phyloP scores from a whole-genome alignment of 306 rosid species.

The Pueraria montana region DNA sequence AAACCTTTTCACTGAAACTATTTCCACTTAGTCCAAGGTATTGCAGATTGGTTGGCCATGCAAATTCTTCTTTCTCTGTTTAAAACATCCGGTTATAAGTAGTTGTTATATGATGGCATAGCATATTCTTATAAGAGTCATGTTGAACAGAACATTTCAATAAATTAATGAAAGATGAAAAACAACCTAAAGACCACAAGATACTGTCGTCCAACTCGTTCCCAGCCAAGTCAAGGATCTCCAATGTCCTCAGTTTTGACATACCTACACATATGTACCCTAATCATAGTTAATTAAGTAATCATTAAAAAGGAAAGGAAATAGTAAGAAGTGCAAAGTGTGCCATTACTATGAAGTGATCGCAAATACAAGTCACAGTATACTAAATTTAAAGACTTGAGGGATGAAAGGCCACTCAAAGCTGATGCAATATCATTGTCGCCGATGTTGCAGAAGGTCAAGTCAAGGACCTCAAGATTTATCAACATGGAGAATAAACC shows the following conservation, averaged over 20 bases:
- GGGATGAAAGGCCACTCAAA: too few species aligned
- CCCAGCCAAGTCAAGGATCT: too few species aligned
- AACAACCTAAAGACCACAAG: too few species aligned
- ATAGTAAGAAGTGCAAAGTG: not conserved
- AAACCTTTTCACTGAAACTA: too few species aligned
- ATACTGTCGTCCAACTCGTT: too few species aligned
- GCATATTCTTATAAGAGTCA: not conserved
- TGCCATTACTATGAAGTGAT: slow-evolving; percentile 18
- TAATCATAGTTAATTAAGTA: not conserved
- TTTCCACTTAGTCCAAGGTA: not conserved
- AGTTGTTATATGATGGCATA: not conserved
- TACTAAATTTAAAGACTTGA: not conserved
- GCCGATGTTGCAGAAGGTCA: not conserved
- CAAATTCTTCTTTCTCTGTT: not conserved
- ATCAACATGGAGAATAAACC: not conserved
- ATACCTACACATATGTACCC: too few species aligned
- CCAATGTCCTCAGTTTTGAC: too few species aligned
- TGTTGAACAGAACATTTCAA: too few species aligned
- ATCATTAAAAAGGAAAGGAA: not conserved
- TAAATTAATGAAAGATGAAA: too few species aligned
- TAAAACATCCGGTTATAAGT: not conserved
- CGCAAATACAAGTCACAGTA: not conserved
- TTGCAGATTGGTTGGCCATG: not conserved
- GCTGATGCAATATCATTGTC: not conserved
- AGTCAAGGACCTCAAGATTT: slow-evolving; percentile 34